phyloP scores from a whole-genome alignment of 371 early-diverging fungal species.

The Coemansia sp. region DNA sequence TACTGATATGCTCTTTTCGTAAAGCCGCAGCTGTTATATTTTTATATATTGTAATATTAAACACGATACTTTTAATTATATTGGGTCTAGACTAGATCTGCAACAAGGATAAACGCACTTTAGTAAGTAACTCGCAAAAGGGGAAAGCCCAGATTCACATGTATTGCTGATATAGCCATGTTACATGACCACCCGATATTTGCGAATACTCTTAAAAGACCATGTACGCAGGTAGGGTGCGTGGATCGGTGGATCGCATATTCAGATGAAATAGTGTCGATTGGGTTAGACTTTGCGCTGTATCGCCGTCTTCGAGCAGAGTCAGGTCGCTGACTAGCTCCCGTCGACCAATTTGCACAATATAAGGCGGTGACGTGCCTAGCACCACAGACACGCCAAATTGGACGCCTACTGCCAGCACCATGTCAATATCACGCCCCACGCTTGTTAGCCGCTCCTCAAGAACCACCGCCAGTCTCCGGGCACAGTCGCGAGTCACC shows the following conservation, averaged over 20 bases:
- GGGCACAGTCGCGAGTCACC: slow-evolving; percentile 27
- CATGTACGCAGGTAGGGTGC: slow-evolving; percentile 20
- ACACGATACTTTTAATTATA: neutral
- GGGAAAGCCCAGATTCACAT: too few species aligned
- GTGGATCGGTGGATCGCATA: slow-evolving; percentile 16
- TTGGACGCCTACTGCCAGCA: slow-evolving; percentile 26
- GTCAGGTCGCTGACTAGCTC: slow-evolving; percentile 30
- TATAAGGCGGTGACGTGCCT: slow-evolving; percentile 28
- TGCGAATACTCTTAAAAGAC: neutral
- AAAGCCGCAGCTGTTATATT: neutral
- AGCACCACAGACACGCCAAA: slow-evolving; percentile 22
- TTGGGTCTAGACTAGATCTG: too few species aligned
- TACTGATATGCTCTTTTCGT: slow-evolving; percentile 5
- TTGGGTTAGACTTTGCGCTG: slow-evolving; percentile 14
- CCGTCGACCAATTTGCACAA: slow-evolving; percentile 33
- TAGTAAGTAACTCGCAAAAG: too few species aligned
- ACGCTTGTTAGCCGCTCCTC: slow-evolving; percentile 29
- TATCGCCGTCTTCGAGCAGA: slow-evolving; percentile 18
- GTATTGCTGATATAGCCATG: too few species aligned
- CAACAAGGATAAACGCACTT: too few species aligned
- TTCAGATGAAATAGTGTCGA: slow-evolving; percentile 28
- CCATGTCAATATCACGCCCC: slow-evolving; percentile 27
- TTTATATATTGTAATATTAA: neutral
- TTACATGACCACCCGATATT: too few species aligned
- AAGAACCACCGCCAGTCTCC: slow-evolving; percentile 20